phyloP scores from a whole-genome alignment of 495 filamentous ascomycete species.

The Talaromyces borbonicus region DNA sequence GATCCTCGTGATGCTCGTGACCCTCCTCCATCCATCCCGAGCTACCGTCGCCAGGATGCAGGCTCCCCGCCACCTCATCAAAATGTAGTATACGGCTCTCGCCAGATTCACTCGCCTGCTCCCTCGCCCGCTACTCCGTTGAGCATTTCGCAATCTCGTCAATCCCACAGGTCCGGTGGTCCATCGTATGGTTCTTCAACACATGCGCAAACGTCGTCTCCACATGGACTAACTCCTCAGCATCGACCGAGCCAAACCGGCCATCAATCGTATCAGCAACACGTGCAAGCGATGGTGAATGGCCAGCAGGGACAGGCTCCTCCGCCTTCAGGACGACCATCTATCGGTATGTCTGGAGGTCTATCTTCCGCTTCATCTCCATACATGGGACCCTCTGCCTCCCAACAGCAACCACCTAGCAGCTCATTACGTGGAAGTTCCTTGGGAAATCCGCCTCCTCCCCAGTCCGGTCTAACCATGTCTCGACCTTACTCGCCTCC shows the following conservation, averaged over 20 bases:
- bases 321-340: constrained; percentile 17
- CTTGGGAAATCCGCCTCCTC: constrained; percentile 13
- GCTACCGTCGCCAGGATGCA: constrained; percentile 21
- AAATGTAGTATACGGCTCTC: constrained; percentile 23
- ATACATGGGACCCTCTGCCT: constrained; percentile 31
- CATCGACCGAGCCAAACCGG: constrained; percentile 13
- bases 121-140: constrained; percentile 25
- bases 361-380: constrained; percentile 11
- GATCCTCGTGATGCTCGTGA: neutral
- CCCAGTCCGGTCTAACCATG: constrained; percentile 23
- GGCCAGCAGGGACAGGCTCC: constrained; percentile 25
- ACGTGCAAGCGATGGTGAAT: constrained; percentile 32
- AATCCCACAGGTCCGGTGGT: constrained; percentile 14
- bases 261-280: constrained; percentile 30
- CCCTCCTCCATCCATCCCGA: constrained; percentile 19
- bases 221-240: constrained; percentile 15
- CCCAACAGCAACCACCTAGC: constrained; percentile 11
- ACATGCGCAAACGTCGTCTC: constrained; percentile 16
- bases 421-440: constrained; percentile 7
- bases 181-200: constrained; percentile 18
- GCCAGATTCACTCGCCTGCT: constrained; percentile 25
- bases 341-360: constrained; percentile 21
- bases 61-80: constrained; percentile 27
- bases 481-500: constrained; percentile 35
- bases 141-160: constrained; percentile 22